Conservation (phyloP, 345 rosid genomes). For the Eucalyptus curtisii region DNA sequence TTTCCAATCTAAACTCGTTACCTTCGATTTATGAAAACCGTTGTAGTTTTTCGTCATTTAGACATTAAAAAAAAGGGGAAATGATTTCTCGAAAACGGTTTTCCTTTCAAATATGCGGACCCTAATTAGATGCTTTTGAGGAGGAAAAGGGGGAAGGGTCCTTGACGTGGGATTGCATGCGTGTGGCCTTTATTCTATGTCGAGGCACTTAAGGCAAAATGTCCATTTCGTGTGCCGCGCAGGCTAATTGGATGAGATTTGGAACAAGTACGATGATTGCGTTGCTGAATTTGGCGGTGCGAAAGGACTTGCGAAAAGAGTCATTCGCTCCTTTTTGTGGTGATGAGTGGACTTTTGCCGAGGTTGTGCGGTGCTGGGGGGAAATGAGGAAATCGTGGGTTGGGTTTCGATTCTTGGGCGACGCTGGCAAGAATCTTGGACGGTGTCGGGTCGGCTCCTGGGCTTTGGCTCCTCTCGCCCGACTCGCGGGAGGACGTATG, state of each 20-base stretch:
- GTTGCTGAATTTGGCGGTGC: not conserved
- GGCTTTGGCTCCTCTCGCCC: not conserved
- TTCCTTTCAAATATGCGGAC: not conserved
- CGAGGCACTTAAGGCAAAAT: not conserved
- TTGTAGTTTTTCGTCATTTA: not conserved
- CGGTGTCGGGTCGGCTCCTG: not conserved
- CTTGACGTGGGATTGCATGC: not conserved
- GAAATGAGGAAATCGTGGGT: not conserved
- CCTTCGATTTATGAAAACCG: accelerated
- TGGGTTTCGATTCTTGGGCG: not conserved
- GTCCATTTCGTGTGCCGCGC: not conserved
- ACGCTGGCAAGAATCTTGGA: not conserved
- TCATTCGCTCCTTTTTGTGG: not conserved
- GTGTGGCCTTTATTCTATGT: not conserved
- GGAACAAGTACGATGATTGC: not conserved
- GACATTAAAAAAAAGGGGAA: accelerated
- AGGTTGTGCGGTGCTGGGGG: not conserved
- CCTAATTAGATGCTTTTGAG: not conserved
- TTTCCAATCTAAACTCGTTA: not conserved
- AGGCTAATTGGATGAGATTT: not conserved
- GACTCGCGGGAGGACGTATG: not conserved
- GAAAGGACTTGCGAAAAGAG: not conserved
- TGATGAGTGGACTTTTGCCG: not conserved
- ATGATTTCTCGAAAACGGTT: not conserved
- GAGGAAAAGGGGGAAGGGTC: not conserved